phyloP scores from a whole-genome alignment of 2,329 filamentous ascomycete genomes.

The Cytospora piceicola region DNA sequence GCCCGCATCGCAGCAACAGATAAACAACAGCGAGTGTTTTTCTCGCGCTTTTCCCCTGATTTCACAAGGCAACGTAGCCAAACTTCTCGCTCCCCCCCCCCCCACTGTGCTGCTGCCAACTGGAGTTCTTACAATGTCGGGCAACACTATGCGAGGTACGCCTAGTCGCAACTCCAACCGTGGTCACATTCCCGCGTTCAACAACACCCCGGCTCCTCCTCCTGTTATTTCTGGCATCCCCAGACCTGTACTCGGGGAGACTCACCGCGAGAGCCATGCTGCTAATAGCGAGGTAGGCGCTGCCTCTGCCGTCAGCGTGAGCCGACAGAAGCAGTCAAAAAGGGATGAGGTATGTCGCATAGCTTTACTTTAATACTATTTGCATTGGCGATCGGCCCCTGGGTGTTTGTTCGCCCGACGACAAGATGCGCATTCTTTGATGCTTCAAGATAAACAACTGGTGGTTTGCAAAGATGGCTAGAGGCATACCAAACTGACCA shows the following conservation, averaged over 20 bases:
- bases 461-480: slow-evolving; percentile 4
- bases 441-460: neutral
- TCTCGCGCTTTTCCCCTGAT: slow-evolving; percentile 4
- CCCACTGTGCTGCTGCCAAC: slow-evolving; percentile 13
- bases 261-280: slow-evolving; percentile 44
- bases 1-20: neutral
- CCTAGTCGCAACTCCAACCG: slow-evolving; percentile 65
- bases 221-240: slow-evolving; percentile 64
- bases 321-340: slow-evolving; percentile 94
- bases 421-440: neutral
- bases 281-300: slow-evolving; percentile 61
- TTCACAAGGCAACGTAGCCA: slow-evolving; percentile 16
- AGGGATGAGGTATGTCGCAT: slow-evolving; percentile 84
- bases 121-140: slow-evolving; percentile 52
- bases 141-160: slow-evolving; percentile 70
- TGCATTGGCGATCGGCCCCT: neutral
- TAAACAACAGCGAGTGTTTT: slow-evolving; percentile 8
- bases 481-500: slow-evolving; percentile 40
- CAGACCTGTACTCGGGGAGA: slow-evolving; percentile 67
- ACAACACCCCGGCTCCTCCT: slow-evolving; percentile 53
- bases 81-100: slow-evolving; percentile 14
- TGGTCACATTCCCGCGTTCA: slow-evolving; percentile 59
- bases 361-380: slow-evolving; percentile 14
- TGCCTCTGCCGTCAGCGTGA: slow-evolving; percentile 79
- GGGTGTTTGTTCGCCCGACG: neutral